These are phyloP conservation scores for Coemansia interrupta DNA, from an alignment of 192 early-diverging fungal species.

Conservation along the genomic window DNA sequence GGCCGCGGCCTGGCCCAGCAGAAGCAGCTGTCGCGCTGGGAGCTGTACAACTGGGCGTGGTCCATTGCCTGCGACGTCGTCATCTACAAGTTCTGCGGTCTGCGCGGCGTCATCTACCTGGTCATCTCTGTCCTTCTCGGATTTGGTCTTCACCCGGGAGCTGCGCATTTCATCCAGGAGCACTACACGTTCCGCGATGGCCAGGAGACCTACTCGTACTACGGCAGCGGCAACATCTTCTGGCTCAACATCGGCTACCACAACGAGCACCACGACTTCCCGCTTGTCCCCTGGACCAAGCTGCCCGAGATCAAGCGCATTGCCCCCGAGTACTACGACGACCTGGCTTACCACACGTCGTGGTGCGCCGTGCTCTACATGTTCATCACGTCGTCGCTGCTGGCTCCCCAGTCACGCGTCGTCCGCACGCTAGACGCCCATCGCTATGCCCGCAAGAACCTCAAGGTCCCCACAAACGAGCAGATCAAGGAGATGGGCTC, in stretches of 20 bases:
- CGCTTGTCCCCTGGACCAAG: constrained; percentile 78
- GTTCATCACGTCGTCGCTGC: constrained; percentile 69
- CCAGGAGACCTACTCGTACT: constrained; percentile 97
- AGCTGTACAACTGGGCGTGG: constrained; percentile 73
- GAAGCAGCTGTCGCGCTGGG: constrained; percentile 71
- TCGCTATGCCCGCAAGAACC: constrained; percentile 67
- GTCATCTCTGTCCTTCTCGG: constrained; percentile 72
- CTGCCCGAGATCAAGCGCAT: constrained; percentile 75
- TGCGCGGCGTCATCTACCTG: constrained; percentile 65
- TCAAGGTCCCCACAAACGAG: constrained; percentile 40
- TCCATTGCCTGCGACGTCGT: constrained; percentile 58
- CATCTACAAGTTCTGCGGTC: constrained; percentile 58
- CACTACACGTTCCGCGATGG: constrained; percentile 93
- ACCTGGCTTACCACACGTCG: constrained; percentile 75
- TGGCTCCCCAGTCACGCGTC: constrained; percentile 82
- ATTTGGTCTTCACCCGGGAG: constrained; percentile 85
- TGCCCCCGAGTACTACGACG: constrained; percentile 89
- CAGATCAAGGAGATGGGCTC: constrained; percentile 24
- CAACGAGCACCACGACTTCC: constrained; percentile 98
- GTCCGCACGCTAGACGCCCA: constrained; percentile 69
- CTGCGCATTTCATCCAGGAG: constrained; percentile 96
- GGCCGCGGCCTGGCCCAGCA: constrained; percentile 67
- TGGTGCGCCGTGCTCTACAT: constrained; percentile 82
- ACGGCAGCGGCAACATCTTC: constrained; percentile 79
- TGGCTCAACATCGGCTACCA: constrained; percentile 97